Base-by-base conservation (phyloP, 768 basidiomycete genomes). In the Nidularia pulvinata region DNA sequence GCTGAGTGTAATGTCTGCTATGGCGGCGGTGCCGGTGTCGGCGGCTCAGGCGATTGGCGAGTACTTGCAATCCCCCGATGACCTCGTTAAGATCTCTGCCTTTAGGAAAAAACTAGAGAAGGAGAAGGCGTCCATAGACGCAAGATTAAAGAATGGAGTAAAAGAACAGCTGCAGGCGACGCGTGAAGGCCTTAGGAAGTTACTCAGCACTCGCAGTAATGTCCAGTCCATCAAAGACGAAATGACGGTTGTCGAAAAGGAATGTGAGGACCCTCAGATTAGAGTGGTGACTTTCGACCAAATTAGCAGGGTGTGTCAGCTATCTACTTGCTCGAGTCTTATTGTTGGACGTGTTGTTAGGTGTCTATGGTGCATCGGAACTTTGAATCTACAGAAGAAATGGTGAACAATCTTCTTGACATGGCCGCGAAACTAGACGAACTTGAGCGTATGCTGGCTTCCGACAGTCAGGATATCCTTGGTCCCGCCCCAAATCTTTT, bases 341-440 rank as follows among this genome's bases (percentile, higher is more conserved):
- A 25, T 37, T 33, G 19, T 10, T 39, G 7, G 37, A 22, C 43
- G 16, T n/a, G 19, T 50, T n/a, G 34, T 2, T 53, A 98, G 95
- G 95, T 97, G 2, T 98, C 96, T 5, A 85, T 91, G 76, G 91
- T 98, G 2, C 96, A 98, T 68, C 83, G 95, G 6, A 95, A 96
- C 65, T 95, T 98, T 60, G 85, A 93, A 57, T 91, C 91, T 52
- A 97, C 95, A 1, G 92, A 95, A 65, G 94, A 96, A 59, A 95
- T 97, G 86, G 90, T 98, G 58, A 86, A 88, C 60, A 96, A 95
- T 63, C 80, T 98, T 42, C 77, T 93, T n/a, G 89, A 91, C 49
- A 97, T 98, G 92, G 87, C 89, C 58, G 77, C 86, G 22, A 89
- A 89, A 65, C 83, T 98, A 13, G 86, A 90, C 59, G 71, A 83